These are phyloP conservation scores for Dimocarpus longan DNA, from an alignment of 345 rosid species.

Conservation along the genomic window DNA sequence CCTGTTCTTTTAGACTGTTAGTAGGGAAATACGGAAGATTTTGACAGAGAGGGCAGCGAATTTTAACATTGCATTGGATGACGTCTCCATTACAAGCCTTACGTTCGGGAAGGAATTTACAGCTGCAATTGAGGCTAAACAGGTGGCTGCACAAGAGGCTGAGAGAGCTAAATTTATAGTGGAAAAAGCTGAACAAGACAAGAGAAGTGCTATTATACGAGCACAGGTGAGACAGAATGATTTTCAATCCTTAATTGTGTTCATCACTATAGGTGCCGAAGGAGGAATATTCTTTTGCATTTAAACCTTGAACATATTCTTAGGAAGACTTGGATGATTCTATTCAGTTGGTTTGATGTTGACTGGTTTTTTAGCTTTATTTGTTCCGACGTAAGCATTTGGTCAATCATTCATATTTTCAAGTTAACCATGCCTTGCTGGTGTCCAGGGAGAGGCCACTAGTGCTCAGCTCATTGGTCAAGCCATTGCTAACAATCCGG, in stretches of 20 bases:
- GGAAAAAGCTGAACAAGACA: slow-evolving; percentile 97
- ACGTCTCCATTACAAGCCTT: slow-evolving; percentile 83
- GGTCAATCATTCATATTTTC: neutral
- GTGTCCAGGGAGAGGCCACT: slow-evolving; percentile 81
- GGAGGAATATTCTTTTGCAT: neutral
- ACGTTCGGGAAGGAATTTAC: slow-evolving; percentile 95
- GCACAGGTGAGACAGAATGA: slow-evolving; percentile 61
- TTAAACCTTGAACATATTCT: neutral
- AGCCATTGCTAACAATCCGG: slow-evolving; percentile 90
- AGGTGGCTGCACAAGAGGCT: slow-evolving; percentile 96
- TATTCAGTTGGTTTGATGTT: neutral
- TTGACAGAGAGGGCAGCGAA: slow-evolving; percentile 77
- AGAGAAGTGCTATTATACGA: slow-evolving; percentile 85
- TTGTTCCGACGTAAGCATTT: neutral
- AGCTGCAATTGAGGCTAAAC: slow-evolving; percentile 92
- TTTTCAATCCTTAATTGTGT: neutral
- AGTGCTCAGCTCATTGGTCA: slow-evolving; percentile 95
- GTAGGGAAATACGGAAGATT: slow-evolving; percentile 85
- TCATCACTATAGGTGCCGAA: neutral
- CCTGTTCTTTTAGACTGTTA: slow-evolving; percentile 55
- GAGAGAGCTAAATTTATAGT: slow-evolving; percentile 92
- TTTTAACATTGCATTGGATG: slow-evolving; percentile 80
- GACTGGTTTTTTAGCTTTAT: neutral
- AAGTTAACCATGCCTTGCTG: neutral
- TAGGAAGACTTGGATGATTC: neutral